A percentile compares a stretch with the other conserved stretches of the same genome.
These are phyloP conservation scores for Scedosporium boydii DNA, from an alignment of 2,329 filamentous ascomycete genomes.

Conservation along the genomic window DNA sequence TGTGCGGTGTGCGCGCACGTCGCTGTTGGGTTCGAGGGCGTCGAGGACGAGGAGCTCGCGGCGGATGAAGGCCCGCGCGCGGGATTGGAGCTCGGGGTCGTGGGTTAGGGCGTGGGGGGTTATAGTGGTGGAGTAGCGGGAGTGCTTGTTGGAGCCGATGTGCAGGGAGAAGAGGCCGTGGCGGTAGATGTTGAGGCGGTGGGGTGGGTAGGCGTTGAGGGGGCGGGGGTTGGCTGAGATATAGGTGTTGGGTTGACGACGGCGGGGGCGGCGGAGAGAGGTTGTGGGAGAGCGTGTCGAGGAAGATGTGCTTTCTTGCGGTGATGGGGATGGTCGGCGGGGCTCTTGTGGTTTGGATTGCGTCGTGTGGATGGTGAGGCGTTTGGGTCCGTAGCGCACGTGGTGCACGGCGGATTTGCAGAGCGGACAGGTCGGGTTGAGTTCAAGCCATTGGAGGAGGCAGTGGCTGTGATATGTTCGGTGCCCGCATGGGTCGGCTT, in stretches of 20 bases:
- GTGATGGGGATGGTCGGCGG: too few relatives aligned
- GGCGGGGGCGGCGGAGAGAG: neutral
- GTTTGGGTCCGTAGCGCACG: conserved; percentile 29
- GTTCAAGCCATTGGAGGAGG: conserved; percentile 70
- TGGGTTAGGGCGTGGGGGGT: conserved; percentile 55
- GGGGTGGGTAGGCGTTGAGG: conserved; percentile 11
- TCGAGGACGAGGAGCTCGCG: conserved; percentile 74
- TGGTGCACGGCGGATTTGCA: conserved; percentile 52
- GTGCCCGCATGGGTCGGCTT: conserved; percentile 69
- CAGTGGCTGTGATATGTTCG: conserved; percentile 78
- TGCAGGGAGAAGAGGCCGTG: conserved; percentile 67
- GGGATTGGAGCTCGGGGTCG: conserved; percentile 60
- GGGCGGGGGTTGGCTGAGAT: neutral
- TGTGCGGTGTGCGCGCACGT: neutral
- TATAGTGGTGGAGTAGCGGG: conserved; percentile 59
- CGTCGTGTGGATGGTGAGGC: neutral
- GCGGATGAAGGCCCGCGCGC: conserved; percentile 72
- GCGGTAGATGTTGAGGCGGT: conserved; percentile 64
- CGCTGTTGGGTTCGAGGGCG: neutral
- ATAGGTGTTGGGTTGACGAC: neutral
- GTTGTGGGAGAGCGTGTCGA: neutral
- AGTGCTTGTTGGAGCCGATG: conserved; percentile 72
- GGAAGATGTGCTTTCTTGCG: neutral
- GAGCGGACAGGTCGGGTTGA: conserved; percentile 65
- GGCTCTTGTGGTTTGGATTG: neutral